phyloP scores from a whole-genome alignment of 2,329 filamentous ascomycete species.

The Magnaporthiopsis rhizophila region DNA sequence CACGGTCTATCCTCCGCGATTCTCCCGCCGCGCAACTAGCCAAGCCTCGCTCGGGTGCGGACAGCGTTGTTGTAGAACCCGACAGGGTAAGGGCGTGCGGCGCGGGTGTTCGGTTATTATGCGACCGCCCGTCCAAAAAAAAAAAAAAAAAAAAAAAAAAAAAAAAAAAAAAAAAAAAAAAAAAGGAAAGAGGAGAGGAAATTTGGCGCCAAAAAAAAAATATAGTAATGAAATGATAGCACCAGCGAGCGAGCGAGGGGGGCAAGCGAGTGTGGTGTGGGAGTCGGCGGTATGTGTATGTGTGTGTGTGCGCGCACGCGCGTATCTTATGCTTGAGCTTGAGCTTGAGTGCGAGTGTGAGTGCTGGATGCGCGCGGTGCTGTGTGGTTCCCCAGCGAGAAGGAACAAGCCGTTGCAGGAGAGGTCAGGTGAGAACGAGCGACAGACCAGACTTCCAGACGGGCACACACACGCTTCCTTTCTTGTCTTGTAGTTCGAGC shows the following conservation, averaged over 20 bases:
- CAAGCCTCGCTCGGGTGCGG: neutral
- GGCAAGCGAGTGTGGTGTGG: neutral
- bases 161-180: neutral
- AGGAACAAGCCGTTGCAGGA: neutral
- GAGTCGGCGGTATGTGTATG: neutral
- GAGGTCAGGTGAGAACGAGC: constrained; percentile 14
- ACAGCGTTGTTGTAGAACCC: neutral
- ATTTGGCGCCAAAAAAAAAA: neutral
- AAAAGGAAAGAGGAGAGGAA: neutral
- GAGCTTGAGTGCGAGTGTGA: neutral
- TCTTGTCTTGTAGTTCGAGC: neutral
- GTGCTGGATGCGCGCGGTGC: neutral
- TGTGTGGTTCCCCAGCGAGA: neutral
- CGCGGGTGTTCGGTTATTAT: neutral
- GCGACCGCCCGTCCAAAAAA: neutral
- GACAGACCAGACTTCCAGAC: constrained; percentile 10
- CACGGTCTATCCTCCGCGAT: neutral
- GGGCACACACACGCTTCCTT: neutral
- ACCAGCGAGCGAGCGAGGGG: neutral
- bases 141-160: neutral
- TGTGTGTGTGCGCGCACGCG: neutral
- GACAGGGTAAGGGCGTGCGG: constrained; percentile 1
- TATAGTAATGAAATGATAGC: constrained; percentile 1
- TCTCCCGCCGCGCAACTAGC: neutral
- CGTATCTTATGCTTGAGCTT: neutral